Evolutionary conservation across 73 alveolate genomes (phyloP).

Genomic region (Tetrahymena elliotti): DNA sequence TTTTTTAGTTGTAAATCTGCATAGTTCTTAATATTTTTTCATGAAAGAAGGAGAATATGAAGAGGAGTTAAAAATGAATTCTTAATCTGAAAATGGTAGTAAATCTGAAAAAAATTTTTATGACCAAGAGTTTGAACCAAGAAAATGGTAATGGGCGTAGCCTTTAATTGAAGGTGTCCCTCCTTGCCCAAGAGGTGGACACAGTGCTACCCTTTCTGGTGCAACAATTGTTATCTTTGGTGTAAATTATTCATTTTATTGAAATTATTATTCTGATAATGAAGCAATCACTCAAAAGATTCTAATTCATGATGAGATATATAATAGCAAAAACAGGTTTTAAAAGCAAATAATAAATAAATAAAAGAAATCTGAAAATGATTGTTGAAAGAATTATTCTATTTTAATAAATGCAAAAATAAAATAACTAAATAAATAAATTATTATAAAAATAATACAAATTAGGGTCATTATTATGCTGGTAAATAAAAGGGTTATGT

Average conservation of each 20-base stretch:
- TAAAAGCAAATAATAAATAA: too few relatives aligned
- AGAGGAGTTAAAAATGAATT: background rate
- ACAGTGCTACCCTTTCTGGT: constrained; percentile 93
- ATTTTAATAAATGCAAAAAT: background rate
- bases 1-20: background rate
- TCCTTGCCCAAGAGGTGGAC: constrained; percentile 98
- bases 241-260: constrained; percentile 9
- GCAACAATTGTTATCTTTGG: constrained; percentile 94
- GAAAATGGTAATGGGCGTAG: constrained; percentile 87
- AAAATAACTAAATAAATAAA: background rate
- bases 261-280: background rate
- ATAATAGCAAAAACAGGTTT: too few relatives aligned
- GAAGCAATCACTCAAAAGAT: background rate
- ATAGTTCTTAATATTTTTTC: background rate
- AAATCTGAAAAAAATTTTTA: background rate
- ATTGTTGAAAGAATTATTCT: too few relatives aligned
- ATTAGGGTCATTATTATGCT: constrained; percentile 78
- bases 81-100: background rate
- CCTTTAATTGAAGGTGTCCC: constrained; percentile 91
- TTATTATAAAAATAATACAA: background rate
- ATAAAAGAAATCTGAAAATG: too few relatives aligned
- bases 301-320: too few relatives aligned
- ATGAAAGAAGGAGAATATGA: background rate
- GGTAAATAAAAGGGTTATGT: constrained; percentile 88
- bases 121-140: constrained; percentile 44